Evolutionary conservation across 108 stramenopile genomes (phyloP), one percentile per base, ranked within the genome.

Genomic region (Mayamaea pseudoterrestris): DNA sequence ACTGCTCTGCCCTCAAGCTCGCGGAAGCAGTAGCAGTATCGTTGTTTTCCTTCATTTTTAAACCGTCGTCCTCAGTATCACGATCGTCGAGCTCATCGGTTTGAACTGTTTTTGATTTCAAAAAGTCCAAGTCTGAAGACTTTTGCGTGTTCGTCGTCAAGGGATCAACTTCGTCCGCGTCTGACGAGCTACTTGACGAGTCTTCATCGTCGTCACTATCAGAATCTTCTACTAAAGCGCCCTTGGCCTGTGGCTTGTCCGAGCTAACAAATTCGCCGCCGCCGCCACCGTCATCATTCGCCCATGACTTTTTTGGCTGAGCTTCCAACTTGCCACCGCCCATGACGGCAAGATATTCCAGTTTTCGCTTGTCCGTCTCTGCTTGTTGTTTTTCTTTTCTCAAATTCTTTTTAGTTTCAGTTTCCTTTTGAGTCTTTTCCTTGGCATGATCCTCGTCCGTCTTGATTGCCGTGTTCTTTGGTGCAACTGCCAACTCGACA

Each of bases 251-350:
- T 48, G 27, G 56, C 23, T 25, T 30, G 11, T 22, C 2, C 36
- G 30, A 12, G 31, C 34, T 12, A 2, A 16, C 13, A 31, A 12
- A 13, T 45, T 52, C n/a, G 37, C 18, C 18, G 26, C 13, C 18
- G 29, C 44, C 57, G 44, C 37, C 57, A 3, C 40, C 84, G 60
- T 76, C 80, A 58, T 92, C 84, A 45, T 92, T 88, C 7, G 79
- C 69, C 90, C 84, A 87, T 48, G 88, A 84, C 41, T 82, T 82
- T 1, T 74, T 59, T 36, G 82, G 81, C 22, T 61, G 54, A 5
- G 51, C 53, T 2, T 28, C 32, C 5, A 65, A 41, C 24, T 47
- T 57, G 21, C 52, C 59, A 17, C 27, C 66, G 37, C 60, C 57
- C 49, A 72, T 57, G 12, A 49, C 50, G 27, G 34, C 51, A 16